Evolutionary conservation across 1,284 basidiomycete species (phyloP).

Genomic region (Crepidotus sp.): DNA sequence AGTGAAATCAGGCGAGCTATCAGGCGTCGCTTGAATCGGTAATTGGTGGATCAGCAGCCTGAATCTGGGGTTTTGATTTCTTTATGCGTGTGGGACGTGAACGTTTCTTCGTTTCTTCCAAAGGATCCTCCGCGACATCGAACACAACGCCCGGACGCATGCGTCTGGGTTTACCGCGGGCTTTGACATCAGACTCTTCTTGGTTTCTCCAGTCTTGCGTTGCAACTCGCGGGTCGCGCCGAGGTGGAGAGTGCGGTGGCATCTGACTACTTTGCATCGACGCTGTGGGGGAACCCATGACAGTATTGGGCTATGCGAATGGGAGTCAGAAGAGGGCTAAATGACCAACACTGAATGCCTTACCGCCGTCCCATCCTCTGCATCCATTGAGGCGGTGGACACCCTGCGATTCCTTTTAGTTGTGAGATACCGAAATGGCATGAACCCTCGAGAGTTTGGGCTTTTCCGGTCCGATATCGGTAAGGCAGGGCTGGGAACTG

Average conservation of each 20-base stretch:
- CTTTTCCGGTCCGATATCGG: conserved; percentile 30
- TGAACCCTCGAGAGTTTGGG: conserved; percentile 41
- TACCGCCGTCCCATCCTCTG: conserved; percentile 67
- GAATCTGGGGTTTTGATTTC: conserved; percentile 4
- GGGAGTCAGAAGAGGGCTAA: conserved; percentile 16
- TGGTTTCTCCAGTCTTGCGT: conserved; percentile 57
- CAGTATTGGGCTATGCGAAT: conserved; percentile 48
- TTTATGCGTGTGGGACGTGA: conserved; percentile 4
- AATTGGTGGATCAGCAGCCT: background rate
- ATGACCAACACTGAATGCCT: conserved; percentile 24
- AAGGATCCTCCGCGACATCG: conserved; percentile 46
- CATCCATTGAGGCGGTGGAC: conserved; percentile 67
- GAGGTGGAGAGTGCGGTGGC: conserved; percentile 45
- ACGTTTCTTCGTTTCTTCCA: conserved; percentile 24
- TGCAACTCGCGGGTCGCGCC: conserved; percentile 54
- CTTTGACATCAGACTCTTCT: conserved; percentile 28
- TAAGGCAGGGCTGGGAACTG: conserved; percentile 25
- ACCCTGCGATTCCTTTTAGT: conserved; percentile 55
- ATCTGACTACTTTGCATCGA: conserved; percentile 51
- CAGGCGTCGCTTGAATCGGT: conserved; percentile 13
- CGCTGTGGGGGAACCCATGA: conserved; percentile 63
- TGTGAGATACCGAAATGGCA: conserved; percentile 51
- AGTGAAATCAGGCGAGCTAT: background rate
- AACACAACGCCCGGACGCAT: conserved; percentile 64
- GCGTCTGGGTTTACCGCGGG: conserved; percentile 36